Base-by-base conservation (phyloP, 2,329 filamentous ascomycete species). In the Microsporum audouinii region DNA sequence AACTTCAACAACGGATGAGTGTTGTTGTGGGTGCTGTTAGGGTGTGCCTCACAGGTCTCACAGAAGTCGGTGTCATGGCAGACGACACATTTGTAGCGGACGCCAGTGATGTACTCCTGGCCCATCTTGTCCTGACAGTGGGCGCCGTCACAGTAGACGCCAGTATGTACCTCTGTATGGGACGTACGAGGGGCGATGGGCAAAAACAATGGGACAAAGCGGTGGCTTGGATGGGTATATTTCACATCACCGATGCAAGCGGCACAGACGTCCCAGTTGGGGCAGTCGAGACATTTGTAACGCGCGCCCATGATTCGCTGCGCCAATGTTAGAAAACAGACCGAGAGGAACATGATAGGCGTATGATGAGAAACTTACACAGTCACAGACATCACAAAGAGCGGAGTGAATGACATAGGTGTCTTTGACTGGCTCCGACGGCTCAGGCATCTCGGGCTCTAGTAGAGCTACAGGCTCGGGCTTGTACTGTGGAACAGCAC, bases 1-100 rank as follows among this genome's bases (percentile, higher is more conserved):
- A 99, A 91, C 78, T 96, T 96, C 79, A 99, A 91, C 68, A 99
- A 79, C 33, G 94, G 94, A 69, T 99, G 94, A n/a, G 91, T 95
- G 74, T 85, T 86, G 79, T 97, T 96, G 79, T 99, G 94, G 27
- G 78, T 79, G 74, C 95, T 92, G 65, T 80, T 80, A 5, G 94
- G 94, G 68, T 85, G 85, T 57, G 92, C 90, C 77, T 99, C 95
- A 77, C 94, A 99, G 71, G 84, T 88, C 71, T 88, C 89, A 73
- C 94, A 99, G 78, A 96, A 96, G 75, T 99, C 94, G 38, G 87
- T 87, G 72, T 99, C 91, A 70, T 95, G 82, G 79, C 94, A 99
- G 61, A 99, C 87, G 59, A 92, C 89, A 72, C 94, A 99, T 84
- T 99, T 99, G 83, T 94, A 99, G 65, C 94, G 89, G 63, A 88